Conservation (phyloP, 2,329 filamentous ascomycete genomes). For the Trichocomaceae sp. region DNA sequence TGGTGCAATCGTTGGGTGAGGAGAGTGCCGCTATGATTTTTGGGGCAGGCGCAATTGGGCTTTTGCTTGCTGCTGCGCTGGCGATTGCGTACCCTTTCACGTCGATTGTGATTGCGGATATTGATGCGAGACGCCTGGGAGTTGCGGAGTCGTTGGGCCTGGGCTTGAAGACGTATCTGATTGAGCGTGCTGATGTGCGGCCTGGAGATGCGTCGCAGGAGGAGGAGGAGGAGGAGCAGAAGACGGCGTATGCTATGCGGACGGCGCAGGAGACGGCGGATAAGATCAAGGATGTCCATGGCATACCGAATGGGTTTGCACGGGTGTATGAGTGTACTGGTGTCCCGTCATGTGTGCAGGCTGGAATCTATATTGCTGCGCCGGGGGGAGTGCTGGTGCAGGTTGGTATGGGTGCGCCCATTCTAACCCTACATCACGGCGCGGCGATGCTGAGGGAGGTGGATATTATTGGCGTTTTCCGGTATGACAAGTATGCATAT, state of each 20-base stretch:
- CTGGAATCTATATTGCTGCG: constrained; percentile 39
- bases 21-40: constrained; percentile 50
- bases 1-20: constrained; percentile 36
- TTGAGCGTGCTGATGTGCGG: constrained; percentile 27
- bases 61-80: constrained; percentile 53
- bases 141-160: constrained; percentile 44
- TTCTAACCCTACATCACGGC: constrained; percentile 49
- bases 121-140: constrained; percentile 50
- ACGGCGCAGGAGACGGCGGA: constrained; percentile 33
- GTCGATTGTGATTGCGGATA: constrained; percentile 55
- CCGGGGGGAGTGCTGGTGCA: constrained; percentile 49
- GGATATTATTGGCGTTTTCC: constrained; percentile 52
- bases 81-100: constrained; percentile 48
- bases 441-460: constrained; percentile 51
- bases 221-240: constrained; percentile 30
- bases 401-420: constrained; percentile 52
- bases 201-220: constrained; percentile 26
- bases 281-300: constrained; percentile 23
- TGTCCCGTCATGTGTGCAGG: constrained; percentile 40
- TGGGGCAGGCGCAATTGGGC: constrained; percentile 56
- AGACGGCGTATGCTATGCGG: constrained; percentile 27
- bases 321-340: constrained; percentile 44
- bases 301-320: constrained; percentile 30
- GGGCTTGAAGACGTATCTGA: constrained; percentile 31
- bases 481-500: constrained; percentile 49